Percentiles rank a stretch among this genome's conserved stretches.
phyloP scores from a whole-genome alignment of 2,329 filamentous ascomycete species.

The Emmonsiellopsis sp. region DNA sequence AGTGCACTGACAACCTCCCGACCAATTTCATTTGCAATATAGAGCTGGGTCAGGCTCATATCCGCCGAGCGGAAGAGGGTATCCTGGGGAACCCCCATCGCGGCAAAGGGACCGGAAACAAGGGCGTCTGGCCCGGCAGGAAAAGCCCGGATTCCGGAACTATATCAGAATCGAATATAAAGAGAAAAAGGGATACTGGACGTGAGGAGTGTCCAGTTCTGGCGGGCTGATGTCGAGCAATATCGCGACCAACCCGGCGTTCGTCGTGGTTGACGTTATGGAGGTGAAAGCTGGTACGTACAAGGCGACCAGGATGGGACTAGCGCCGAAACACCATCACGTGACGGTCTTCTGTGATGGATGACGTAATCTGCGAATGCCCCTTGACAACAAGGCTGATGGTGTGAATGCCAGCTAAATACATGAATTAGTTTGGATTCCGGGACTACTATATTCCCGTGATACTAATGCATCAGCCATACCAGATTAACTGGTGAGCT shows the following conservation, averaged over 20 bases:
- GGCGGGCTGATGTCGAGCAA: background rate
- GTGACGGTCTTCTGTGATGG: too few relatives aligned
- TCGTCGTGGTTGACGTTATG: background rate
- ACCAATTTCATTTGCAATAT: conserved; percentile 97
- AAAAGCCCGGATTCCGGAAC: background rate
- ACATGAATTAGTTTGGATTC: too few relatives aligned
- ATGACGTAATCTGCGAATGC: too few relatives aligned
- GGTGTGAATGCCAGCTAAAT: too few relatives aligned
- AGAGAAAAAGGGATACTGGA: background rate
- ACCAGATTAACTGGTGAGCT: too few relatives aligned
- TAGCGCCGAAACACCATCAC: background rate
- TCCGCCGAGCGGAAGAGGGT: conserved; percentile 99
- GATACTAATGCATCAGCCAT: too few relatives aligned
- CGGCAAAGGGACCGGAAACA: conserved; percentile 11
- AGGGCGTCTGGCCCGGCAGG: background rate
- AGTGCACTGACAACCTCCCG: conserved; percentile 94
- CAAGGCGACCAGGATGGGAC: background rate
- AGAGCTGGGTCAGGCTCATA: conserved; percentile 99
- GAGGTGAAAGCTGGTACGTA: background rate
- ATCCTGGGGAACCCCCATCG: conserved; percentile 60
- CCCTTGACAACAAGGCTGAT: too few relatives aligned
- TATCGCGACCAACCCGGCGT: background rate
- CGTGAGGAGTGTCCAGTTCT: background rate
- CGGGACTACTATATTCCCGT: too few relatives aligned
- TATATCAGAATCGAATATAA: background rate